phyloP scores from a whole-genome alignment of 805 yeast species.

The Lipomyces chichibuensis region DNA sequence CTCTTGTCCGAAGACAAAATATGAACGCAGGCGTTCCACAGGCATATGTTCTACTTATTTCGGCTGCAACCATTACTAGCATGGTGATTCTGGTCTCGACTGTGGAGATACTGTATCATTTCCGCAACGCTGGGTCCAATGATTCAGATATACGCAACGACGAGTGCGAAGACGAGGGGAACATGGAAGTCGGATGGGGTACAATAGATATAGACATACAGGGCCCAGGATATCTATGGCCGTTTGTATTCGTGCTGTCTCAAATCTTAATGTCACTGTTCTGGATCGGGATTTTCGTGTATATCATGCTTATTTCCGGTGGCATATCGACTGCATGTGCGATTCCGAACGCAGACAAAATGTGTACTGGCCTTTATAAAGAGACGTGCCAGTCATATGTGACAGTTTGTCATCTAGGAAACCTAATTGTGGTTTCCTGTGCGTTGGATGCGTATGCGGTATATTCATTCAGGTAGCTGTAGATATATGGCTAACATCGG shows the following conservation, averaged over 20 bases:
- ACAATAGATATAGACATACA: slow-evolving; percentile 1
- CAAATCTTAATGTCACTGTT: slow-evolving; percentile 22
- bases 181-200: background rate
- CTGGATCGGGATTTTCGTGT: slow-evolving; percentile 26
- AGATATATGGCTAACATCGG: background rate
- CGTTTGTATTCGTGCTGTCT: slow-evolving; percentile 12
- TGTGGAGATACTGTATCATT: slow-evolving; percentile 7
- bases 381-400: slow-evolving; percentile 19
- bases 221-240: slow-evolving; percentile 17
- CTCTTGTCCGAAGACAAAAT: slow-evolving; percentile 5
- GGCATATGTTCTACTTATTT: slow-evolving; percentile 17
- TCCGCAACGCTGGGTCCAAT: slow-evolving; percentile 1
- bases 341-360: slow-evolving; percentile 15
- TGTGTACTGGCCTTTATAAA: slow-evolving; percentile 11
- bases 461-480: background rate
- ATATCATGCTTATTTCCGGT: slow-evolving; percentile 27
- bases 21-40: slow-evolving; percentile 7
- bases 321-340: slow-evolving; percentile 30
- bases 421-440: slow-evolving; percentile 25
- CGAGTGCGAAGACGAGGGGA: slow-evolving; percentile 7
- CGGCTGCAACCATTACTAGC: slow-evolving; percentile 7
- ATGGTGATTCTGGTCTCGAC: slow-evolving; percentile 9
- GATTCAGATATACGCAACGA: background rate
- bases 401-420: slow-evolving; percentile 22
- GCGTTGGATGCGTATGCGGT: slow-evolving; percentile 23